Percentiles rank a stretch among this genome's conserved stretches.
Conservation (phyloP, 1,284 basidiomycete genomes). For the Polyporus tsugae region DNA sequence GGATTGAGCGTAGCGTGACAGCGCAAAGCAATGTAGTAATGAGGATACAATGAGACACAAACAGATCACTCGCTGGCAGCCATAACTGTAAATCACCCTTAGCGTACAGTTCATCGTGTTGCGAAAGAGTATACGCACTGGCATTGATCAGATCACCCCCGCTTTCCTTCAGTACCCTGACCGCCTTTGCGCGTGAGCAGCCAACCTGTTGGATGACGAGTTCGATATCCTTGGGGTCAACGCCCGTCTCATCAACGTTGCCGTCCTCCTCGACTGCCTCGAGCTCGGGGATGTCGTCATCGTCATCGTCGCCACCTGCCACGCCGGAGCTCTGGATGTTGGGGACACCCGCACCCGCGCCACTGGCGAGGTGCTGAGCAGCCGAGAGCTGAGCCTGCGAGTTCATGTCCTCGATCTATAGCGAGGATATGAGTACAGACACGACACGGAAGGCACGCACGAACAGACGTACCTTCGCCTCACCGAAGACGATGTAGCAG, state of each 20-base stretch:
- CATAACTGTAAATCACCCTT: constrained; percentile 57
- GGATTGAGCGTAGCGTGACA: constrained; percentile 25
- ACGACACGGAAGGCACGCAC: neutral
- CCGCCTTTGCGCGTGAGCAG: constrained; percentile 90
- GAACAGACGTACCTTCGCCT: constrained; percentile 80
- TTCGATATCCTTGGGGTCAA: constrained; percentile 95
- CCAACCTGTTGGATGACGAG: constrained; percentile 89
- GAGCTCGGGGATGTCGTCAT: constrained; percentile 84
- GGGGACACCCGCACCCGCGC: constrained; percentile 56
- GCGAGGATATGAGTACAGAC: neutral
- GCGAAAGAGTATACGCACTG: constrained; percentile 65
- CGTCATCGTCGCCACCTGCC: constrained; percentile 67
- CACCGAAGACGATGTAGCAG: constrained; percentile 98
- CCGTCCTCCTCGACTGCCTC: constrained; percentile 84
- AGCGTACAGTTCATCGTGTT: constrained; percentile 5
- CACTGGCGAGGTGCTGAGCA: constrained; percentile 82
- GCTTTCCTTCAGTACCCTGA: constrained; percentile 87
- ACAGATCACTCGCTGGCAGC: constrained; percentile 70
- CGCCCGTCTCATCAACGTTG: constrained; percentile 79
- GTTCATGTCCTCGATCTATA: constrained; percentile 92
- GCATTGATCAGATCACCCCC: constrained; percentile 95
- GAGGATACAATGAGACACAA: constrained; percentile 35
- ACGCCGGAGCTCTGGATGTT: constrained; percentile 62
- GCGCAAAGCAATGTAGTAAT: constrained; percentile 31
- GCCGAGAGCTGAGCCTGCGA: constrained; percentile 85